Conservation (phyloP, 352 stramenopile genomes). For the Pythium grandisporangium region DNA sequence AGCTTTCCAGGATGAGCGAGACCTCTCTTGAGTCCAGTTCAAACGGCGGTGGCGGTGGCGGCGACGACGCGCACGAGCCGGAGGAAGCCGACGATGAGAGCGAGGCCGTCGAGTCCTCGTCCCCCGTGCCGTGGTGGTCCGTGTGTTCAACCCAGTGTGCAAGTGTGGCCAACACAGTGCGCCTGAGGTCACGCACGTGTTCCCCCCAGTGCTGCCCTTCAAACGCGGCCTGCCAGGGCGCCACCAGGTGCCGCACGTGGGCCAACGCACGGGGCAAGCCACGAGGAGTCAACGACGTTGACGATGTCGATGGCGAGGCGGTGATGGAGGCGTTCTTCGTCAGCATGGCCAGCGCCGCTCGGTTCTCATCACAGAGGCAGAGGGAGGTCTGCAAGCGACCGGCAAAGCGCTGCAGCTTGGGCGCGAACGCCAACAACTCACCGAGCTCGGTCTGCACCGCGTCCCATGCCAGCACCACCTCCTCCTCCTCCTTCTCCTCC, state of each 20-base stretch:
- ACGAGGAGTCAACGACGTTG: slow-evolving; percentile 1
- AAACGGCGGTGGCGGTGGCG: slow-evolving; percentile 31
- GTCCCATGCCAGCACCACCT: slow-evolving; percentile 3
- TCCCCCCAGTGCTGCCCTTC: not conserved
- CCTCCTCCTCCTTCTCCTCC: not conserved
- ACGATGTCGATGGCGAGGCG: not conserved
- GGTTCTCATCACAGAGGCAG: slow-evolving; percentile 24
- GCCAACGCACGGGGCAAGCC: not conserved
- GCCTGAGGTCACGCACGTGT: slow-evolving; percentile 17
- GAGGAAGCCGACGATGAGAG: not conserved
- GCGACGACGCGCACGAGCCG: not conserved
- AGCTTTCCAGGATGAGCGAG: slow-evolving; percentile 49
- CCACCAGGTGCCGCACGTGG: not conserved
- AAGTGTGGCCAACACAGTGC: slow-evolving; percentile 23
- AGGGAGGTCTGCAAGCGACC: slow-evolving; percentile 19
- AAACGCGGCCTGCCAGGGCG: slow-evolving; percentile 5
- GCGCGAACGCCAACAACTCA: slow-evolving; percentile 27
- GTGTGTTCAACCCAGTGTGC: slow-evolving; percentile 45
- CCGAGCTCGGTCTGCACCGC: slow-evolving; percentile 11
- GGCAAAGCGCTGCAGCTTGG: slow-evolving; percentile 26
- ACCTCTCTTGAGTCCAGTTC: slow-evolving; percentile 47
- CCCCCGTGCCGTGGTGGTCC: too few species aligned
- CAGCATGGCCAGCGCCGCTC: slow-evolving; percentile 13
- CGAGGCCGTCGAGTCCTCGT: slow-evolving; percentile 7
- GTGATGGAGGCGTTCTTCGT: not conserved